Conservation (phyloP, 2,329 filamentous ascomycete species). For the Myriosclerotinia duriaeana region DNA sequence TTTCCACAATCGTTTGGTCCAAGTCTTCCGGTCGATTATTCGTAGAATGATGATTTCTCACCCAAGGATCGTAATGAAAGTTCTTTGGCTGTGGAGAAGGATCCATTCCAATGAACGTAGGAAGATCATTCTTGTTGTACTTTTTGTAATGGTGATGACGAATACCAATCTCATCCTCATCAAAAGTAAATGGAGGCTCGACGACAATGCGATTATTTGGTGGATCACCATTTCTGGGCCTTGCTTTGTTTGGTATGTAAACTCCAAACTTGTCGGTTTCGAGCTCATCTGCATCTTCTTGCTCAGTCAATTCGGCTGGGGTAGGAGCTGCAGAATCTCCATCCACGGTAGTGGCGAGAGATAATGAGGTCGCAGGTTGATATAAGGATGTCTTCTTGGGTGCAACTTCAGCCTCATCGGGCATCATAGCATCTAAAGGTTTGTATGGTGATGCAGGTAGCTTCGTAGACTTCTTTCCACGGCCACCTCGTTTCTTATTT, state of each 20-base stretch:
- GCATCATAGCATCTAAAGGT: neutral
- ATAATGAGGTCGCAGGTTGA: constrained; percentile 23
- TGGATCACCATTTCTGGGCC: constrained; percentile 32
- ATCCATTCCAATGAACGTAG: constrained; percentile 34
- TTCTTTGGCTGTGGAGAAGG: constrained; percentile 34
- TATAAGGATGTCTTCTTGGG: constrained; percentile 27
- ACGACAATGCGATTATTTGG: constrained; percentile 35
- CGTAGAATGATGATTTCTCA: constrained; percentile 35
- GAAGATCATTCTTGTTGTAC: constrained; percentile 31
- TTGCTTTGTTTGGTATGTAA: constrained; percentile 31
- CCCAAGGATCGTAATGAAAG: constrained; percentile 37
- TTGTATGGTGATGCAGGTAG: constrained; percentile 18
- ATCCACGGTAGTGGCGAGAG: constrained; percentile 23
- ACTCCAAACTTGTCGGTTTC: constrained; percentile 37
- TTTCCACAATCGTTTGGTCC: constrained; percentile 33
- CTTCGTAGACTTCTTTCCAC: constrained; percentile 22
- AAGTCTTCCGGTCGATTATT: constrained; percentile 37
- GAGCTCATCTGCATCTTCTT: constrained; percentile 28
- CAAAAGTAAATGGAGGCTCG: constrained; percentile 34
- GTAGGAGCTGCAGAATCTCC: constrained; percentile 31
- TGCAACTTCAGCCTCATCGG: constrained; percentile 25
- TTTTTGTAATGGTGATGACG: constrained; percentile 33
- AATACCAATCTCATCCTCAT: constrained; percentile 39
- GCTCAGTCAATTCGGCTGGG: constrained; percentile 30
- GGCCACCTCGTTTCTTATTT: constrained; percentile 16